Base-by-base conservation (phyloP, 1,139 yeast species). In the Meyerozyma guilliermondii region DNA sequence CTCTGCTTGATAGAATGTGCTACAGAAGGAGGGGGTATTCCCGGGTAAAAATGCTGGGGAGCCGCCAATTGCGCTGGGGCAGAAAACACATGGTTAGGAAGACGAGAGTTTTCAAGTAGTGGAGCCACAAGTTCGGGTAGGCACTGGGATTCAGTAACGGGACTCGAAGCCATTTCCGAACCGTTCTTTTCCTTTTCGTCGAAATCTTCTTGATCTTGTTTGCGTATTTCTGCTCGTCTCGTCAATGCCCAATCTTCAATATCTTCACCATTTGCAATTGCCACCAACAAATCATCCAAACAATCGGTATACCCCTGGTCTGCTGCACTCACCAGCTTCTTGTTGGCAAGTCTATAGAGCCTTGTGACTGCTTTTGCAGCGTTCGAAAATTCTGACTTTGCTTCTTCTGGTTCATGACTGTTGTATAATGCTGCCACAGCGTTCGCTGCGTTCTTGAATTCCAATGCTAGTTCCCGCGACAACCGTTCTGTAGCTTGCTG, bases 361-460 rank as follows among this genome's bases (percentile, higher is more conserved):
- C 81, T 71, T 3, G 87, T 83, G 35, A 81, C 83, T 3, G 85
- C 76, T 45, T 78, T 72, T 26, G 87, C 87, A 8, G 87, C 87
- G 42, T 67, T 65, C 43, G 82, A 76, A 60, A 81, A 81, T 50
- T 80, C 85, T 1, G 63, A 34, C 42, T 40, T 2, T 41, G 38
- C 7, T 48, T 38, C 17, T 45, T 41, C 31, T 42, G 48, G 7
- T 48, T 51, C 7, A 55, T 48, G 8, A 65, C 53, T 7, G 49
- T 67, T 68, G 50, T 71, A 71, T n/a, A 72, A 53, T 5, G 69
- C 53, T 4, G 77, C 74, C 14, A 72, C 75, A 18, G 71, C 59
- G 43, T 66, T 70, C 39, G 78, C 78, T 5, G 78, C 76, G 45
- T 60, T 68, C 49, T 68, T 71, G 54, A 72, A 72, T 47, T 71